Evolutionary conservation across 768 basidiomycete genomes (phyloP).

Genomic region (Tulasnella sp.): DNA sequence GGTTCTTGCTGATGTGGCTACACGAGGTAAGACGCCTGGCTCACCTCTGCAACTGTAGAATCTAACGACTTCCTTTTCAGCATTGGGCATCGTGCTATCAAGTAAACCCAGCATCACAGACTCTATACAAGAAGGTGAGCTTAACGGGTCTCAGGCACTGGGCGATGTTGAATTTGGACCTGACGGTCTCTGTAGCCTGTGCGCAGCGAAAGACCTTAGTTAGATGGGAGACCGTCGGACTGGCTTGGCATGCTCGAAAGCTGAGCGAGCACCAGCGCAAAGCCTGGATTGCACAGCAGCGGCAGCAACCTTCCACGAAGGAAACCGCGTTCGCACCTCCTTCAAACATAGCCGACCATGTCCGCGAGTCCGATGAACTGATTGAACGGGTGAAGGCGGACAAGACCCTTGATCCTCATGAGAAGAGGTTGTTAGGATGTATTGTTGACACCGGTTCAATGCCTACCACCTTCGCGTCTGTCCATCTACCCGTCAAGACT

Average conservation of each 20-base stretch:
- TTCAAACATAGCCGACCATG: neutral
- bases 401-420: slow-evolving; percentile 65
- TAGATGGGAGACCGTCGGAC: neutral
- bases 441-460: slow-evolving; percentile 77
- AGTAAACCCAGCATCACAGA: no score
- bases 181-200: no score
- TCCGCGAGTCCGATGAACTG: slow-evolving; percentile 25
- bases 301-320: neutral
- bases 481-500: slow-evolving; percentile 78
- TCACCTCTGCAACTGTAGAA: neutral
- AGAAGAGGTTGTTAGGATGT: slow-evolving; percentile 67
- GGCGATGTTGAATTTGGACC: no score
- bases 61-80: no score
- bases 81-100: no score
- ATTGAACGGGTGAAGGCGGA: slow-evolving; percentile 69
- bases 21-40: neutral
- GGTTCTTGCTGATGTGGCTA: neutral
- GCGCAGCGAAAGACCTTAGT: neutral
- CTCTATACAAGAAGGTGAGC: no score
- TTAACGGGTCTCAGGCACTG: no score
- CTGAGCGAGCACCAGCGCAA: neutral
- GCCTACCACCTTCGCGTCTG: slow-evolving; percentile 76
- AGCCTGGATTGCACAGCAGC: neutral
- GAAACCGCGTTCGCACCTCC: neutral
- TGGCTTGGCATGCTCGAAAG: slow-evolving; percentile 6